A percentile compares a stretch with the other conserved stretches of the same genome.
Conservation (phyloP, 2,329 filamentous ascomycete genomes). For the Chaetomium globosum region DNA sequence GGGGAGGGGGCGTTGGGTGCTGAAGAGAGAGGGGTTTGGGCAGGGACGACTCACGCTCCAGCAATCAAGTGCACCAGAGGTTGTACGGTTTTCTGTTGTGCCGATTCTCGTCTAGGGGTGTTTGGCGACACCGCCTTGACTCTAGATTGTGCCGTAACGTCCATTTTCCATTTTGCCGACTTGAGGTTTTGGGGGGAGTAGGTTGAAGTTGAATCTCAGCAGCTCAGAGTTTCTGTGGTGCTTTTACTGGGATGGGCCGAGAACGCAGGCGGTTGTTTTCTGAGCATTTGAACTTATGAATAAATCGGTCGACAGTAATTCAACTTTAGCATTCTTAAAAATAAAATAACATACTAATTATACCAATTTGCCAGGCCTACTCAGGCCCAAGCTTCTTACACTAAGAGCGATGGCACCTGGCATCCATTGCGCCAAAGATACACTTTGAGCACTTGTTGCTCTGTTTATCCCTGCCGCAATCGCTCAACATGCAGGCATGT, state of each 20-base stretch:
- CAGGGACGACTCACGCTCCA: conserved; percentile 7
- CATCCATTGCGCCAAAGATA: too few relatives aligned
- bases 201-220: neutral
- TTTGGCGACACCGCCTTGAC: conserved; percentile 5
- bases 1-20: too few relatives aligned
- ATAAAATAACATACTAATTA: too few relatives aligned
- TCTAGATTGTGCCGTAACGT: neutral
- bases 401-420: too few relatives aligned
- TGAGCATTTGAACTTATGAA: neutral
- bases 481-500: too few relatives aligned
- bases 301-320: neutral
- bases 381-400: too few relatives aligned
- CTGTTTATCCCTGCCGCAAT: too few relatives aligned
- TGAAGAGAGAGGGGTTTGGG: neutral
- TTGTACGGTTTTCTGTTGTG: neutral
- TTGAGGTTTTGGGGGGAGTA: neutral
- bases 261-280: neutral
- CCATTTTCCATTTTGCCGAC: conserved; percentile 3
- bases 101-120: conserved; percentile 1
- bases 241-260: neutral
- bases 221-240: neutral
- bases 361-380: too few relatives aligned
- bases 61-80: conserved; percentile 5
- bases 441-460: too few relatives aligned
- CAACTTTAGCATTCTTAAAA: too few relatives aligned